Base-by-base conservation (phyloP, 106 monocot species). In the Amphibolis antarctica region DNA sequence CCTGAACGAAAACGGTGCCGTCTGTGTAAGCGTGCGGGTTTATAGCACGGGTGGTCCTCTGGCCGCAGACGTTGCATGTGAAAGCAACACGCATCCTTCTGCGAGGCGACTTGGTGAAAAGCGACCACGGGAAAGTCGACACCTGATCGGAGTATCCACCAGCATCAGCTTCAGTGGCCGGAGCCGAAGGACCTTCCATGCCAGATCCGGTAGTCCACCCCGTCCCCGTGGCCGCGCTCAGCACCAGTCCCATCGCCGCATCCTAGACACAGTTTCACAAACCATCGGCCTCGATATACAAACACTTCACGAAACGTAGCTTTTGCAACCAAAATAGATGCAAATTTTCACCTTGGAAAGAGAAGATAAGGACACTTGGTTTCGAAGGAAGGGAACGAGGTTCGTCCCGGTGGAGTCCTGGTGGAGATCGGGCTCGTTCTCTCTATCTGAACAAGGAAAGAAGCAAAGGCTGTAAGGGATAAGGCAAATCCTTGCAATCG, bases 1-100 rank as follows among this genome's bases (percentile, higher is more conserved):
- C 96, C 96, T 98, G 96, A 50, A 98, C 96, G 47, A 98, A 98
- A 24, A 98, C 96, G 26, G 96, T 98, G 31, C 96, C 96, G 18
- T 86, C 96, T 14, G 96, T 87, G 77, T 98, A 98, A 1, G 96
- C 96, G 62, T 98, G 96, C 22, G 96, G 96, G 46, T 98, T 98
- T 78, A 98, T 98, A 44, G 98, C 98, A 18, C 98, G 79, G 13
- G 98, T 98, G 25, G 98, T 91, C 25, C 91, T 77, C 76, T 98
- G 98, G n/a, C 91, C 91, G 54, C 98, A 98, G 19, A 98, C 80
- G 26, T 98, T 98, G 78, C 98, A 98, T 22, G 91, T 91, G 69
- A 98, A 98, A 22, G 87, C 84, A 5, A 98, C 87, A 13, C 84
- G 87, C 98, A 98, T 98, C 55, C 98, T 72, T 15, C 98, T 77